Percentiles rank a stretch among this genome's conserved stretches.
phyloP scores from a whole-genome alignment of 345 rosid genomes.

The Salix udensis region DNA sequence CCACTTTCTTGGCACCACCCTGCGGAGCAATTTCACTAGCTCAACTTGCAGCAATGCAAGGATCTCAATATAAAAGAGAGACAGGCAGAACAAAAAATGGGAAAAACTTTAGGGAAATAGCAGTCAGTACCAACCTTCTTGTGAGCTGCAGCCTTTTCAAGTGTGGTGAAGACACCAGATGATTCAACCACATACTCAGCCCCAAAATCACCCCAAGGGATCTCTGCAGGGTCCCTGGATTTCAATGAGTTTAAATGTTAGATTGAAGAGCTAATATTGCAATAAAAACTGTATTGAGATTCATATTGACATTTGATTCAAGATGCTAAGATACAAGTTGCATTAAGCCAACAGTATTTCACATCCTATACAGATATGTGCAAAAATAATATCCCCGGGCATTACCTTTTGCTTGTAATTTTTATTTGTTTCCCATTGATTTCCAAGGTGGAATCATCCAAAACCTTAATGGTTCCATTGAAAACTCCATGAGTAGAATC shows the following conservation, averaged over 20 bases:
- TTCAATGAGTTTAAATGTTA: slow-evolving; percentile 11
- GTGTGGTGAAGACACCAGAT: slow-evolving; percentile 88
- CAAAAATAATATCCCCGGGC: background rate
- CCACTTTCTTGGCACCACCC: slow-evolving; percentile 97
- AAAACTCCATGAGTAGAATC: slow-evolving; percentile 96
- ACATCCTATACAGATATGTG: background rate
- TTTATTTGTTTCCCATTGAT: slow-evolving; percentile 80
- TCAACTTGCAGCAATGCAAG: background rate
- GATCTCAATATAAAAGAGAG: background rate
- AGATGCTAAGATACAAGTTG: background rate
- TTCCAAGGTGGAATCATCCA: slow-evolving; percentile 83
- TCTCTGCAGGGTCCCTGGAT: slow-evolving; percentile 84
- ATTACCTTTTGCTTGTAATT: slow-evolving; percentile 70
- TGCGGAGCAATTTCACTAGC: slow-evolving; percentile 23
- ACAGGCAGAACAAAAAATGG: background rate
- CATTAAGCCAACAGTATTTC: background rate
- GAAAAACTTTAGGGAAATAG: background rate
- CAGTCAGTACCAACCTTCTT: slow-evolving; percentile 47
- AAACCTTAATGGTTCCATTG: slow-evolving; percentile 62
- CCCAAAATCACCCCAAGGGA: slow-evolving; percentile 96
- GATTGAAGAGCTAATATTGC: background rate
- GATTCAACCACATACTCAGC: slow-evolving; percentile 91
- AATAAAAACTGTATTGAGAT: background rate
- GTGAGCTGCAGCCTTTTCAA: slow-evolving; percentile 82
- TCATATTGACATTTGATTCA: background rate